Percentiles rank a stretch among this genome's conserved stretches.
Conservation (phyloP, 2,329 filamentous ascomycete genomes). For the Fusarium kyushuense region DNA sequence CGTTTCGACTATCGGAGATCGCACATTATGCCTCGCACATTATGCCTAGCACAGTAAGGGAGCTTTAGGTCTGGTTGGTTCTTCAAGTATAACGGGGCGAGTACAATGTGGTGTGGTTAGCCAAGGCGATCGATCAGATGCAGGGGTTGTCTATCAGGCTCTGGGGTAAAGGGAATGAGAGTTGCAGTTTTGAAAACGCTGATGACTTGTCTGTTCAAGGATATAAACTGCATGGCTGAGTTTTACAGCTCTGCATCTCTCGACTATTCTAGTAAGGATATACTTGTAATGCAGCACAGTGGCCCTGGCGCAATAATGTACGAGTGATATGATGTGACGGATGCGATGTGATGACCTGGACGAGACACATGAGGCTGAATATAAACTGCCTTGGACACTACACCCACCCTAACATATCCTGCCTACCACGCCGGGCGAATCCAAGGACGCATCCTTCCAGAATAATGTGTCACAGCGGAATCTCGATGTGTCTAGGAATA, state of each 20-base stretch:
- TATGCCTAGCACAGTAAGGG: not conserved
- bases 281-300: not conserved
- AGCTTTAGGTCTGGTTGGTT: not conserved
- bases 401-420: constrained; percentile 10
- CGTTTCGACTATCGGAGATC: constrained; percentile 13
- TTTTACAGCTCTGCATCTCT: not conserved
- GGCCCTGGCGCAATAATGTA: not conserved
- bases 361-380: constrained; percentile 31
- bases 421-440: constrained; percentile 13
- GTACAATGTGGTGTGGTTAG: constrained; percentile 9
- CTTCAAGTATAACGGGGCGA: constrained; percentile 23
- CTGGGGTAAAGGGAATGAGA: constrained; percentile 6
- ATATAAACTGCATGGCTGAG: not conserved
- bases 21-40: not conserved
- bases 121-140: constrained; percentile 19
- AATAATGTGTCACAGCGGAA: not conserved
- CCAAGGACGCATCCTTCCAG: constrained; percentile 26
- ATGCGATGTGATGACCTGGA: not conserved
- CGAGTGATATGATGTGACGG: not conserved
- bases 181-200: not conserved
- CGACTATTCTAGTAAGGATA: not conserved
- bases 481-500: not conserved
- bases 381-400: constrained; percentile 19
- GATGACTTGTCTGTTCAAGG: constrained; percentile 18
- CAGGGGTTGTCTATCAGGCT: constrained; percentile 15